These are phyloP conservation scores for Luffa acutangula DNA, from an alignment of 306 rosid species.

Conservation along the genomic window DNA sequence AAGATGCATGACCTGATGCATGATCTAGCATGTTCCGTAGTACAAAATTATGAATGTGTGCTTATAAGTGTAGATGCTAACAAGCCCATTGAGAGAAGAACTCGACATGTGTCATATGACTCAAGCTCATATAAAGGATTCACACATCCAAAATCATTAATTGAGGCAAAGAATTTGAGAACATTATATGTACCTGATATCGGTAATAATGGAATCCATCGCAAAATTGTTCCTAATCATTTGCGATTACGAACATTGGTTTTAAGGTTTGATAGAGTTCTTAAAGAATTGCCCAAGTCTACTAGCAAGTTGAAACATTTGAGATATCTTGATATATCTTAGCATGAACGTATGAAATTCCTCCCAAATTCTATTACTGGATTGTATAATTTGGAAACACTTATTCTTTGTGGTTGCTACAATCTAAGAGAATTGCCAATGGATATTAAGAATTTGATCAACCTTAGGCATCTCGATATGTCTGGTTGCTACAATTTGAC, in stretches of 20 bases:
- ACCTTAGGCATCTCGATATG: slow-evolving; percentile 7
- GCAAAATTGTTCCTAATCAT: neutral
- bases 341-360: neutral
- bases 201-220: neutral
- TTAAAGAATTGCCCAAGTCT: neutral
- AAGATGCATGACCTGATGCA: slow-evolving; percentile 24
- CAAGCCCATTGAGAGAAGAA: neutral
- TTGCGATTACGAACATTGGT: slow-evolving; percentile 16
- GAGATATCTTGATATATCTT: too few relatives aligned
- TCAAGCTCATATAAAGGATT: neutral
- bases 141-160: neutral
- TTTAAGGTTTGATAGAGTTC: neutral
- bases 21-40: slow-evolving; percentile 19
- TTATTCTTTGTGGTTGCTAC: accelerated
- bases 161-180: slow-evolving; percentile 10
- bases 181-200: neutral
- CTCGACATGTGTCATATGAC: slow-evolving; percentile 3
- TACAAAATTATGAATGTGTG: neutral
- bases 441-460: neutral
- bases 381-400: slow-evolving; percentile 6
- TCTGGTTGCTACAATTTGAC: neutral
- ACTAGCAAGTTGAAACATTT: neutral
- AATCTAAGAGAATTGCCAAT: neutral
- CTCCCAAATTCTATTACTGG: neutral
- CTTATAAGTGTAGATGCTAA: neutral